Conservation (phyloP, 1,284 basidiomycete species). For the Rhodotorula sp. region DNA sequence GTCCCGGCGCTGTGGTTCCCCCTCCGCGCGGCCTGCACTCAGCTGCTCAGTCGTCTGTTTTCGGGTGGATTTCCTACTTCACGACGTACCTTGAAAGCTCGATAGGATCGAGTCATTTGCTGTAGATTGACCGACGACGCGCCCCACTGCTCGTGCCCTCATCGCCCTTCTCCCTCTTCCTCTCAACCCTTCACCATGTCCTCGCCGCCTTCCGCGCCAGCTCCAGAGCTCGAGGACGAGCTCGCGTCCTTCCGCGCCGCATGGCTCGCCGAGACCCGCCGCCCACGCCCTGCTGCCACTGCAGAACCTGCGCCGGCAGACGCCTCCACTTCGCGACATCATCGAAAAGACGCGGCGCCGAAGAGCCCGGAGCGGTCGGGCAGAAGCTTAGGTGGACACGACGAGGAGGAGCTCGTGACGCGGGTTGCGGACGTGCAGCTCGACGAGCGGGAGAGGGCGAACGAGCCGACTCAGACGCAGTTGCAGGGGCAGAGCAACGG, state of each 20-base stretch:
- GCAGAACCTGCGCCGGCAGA: background rate
- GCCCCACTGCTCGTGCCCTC: background rate
- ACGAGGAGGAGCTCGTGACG: background rate
- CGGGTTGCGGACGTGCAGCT: background rate
- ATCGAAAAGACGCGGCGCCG: background rate
- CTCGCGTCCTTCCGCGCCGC: constrained; percentile 29
- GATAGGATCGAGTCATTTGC: too few relatives aligned
- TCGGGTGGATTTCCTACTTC: too few relatives aligned
- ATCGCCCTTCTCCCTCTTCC: background rate
- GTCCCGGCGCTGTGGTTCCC: too few relatives aligned
- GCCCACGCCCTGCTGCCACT: background rate
- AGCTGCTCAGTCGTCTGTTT: too few relatives aligned
- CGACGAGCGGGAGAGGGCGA: background rate
- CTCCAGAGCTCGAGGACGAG: constrained; percentile 28
- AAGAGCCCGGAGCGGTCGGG: background rate
- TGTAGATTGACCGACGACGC: too few relatives aligned
- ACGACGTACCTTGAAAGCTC: too few relatives aligned
- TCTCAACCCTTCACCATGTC: constrained; percentile 5
- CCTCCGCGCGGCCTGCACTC: too few relatives aligned
- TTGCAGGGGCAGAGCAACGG: background rate
- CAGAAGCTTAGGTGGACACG: background rate
- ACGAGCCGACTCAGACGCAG: background rate
- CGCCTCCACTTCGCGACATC: constrained; percentile 11
- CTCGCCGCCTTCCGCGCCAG: background rate
- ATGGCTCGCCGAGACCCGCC: constrained; percentile 26